Conservation (phyloP, 495 filamentous ascomycete genomes). For the Astrothelium macrocarpum region DNA sequence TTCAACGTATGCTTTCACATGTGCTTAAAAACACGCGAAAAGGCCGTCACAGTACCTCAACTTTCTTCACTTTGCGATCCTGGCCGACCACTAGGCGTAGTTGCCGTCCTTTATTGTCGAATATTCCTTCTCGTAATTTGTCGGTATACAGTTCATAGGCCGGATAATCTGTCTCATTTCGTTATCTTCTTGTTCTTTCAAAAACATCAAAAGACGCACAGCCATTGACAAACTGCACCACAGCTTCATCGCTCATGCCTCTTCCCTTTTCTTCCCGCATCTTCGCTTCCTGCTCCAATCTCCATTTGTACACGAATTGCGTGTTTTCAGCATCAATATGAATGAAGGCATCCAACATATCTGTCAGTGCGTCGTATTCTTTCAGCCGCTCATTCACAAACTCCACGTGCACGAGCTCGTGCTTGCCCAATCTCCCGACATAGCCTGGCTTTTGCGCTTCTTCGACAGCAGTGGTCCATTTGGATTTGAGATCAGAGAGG, state of each 20-base stretch:
- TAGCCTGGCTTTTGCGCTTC: conserved; percentile 39
- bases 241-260: conserved; percentile 70
- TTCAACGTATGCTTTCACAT: not conserved
- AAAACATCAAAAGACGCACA: conserved; percentile 38
- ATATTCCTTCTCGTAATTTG: conserved; percentile 25
- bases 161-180: conserved; percentile 44
- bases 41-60: conserved; percentile 15
- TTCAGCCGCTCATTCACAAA: conserved; percentile 63
- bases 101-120: conserved; percentile 25
- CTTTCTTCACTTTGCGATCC: conserved; percentile 25
- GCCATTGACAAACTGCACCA: conserved; percentile 56
- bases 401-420: conserved; percentile 55
- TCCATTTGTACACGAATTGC: conserved; percentile 79
- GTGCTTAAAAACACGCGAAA: not conserved
- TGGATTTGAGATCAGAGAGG: conserved; percentile 42
- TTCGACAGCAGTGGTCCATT: conserved; percentile 47
- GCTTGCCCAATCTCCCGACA: conserved; percentile 43
- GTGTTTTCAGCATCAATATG: conserved; percentile 78
- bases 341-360: conserved; percentile 69
- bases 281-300: conserved; percentile 66
- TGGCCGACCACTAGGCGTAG: conserved; percentile 28
- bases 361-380: conserved; percentile 62
- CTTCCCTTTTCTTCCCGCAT: conserved; percentile 53
- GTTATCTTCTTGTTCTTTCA: conserved; percentile 4
- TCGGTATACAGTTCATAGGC: conserved; percentile 42